These are phyloP conservation scores for Blepharisma japonicum DNA, from an alignment of 73 alveolate genomes.

Conservation along the genomic window DNA sequence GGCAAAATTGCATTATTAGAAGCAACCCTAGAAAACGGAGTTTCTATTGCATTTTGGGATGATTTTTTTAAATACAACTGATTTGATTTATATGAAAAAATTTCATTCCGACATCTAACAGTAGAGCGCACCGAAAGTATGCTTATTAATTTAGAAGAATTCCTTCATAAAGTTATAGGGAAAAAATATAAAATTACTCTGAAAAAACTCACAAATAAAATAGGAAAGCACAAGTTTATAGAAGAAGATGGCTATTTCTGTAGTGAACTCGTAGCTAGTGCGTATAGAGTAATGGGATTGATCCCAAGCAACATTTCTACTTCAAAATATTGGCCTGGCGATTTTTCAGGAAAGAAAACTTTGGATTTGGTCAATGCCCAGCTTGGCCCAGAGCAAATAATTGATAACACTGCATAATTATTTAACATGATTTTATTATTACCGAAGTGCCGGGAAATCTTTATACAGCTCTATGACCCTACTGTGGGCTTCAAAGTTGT, in stretches of 20 bases:
- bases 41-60: constrained; percentile 41
- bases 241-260: constrained; percentile 51
- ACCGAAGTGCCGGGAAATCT: too few relatives aligned
- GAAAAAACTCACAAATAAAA: constrained; percentile 26
- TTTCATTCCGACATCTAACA: constrained; percentile 33
- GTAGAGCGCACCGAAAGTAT: constrained; percentile 15
- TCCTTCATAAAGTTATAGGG: constrained; percentile 38
- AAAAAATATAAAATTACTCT: constrained; percentile 34
- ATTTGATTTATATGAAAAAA: constrained; percentile 32
- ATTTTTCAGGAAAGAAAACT: not conserved
- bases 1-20: constrained; percentile 61
- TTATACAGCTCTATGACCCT: too few relatives aligned
- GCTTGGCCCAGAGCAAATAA: too few relatives aligned
- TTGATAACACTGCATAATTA: too few relatives aligned
- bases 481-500: too few relatives aligned
- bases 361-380: not conserved
- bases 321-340: constrained; percentile 23
- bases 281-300: constrained; percentile 56
- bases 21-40: constrained; percentile 48
- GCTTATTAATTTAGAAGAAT: constrained; percentile 25
- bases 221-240: not conserved
- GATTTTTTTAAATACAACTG: constrained; percentile 35
- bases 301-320: constrained; percentile 30
- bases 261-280: constrained; percentile 66
- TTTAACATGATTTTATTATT: too few relatives aligned